A percentile compares a stretch with the other conserved stretches of the same genome.
Evolutionary conservation across 2,329 filamentous ascomycete genomes (phyloP).

Genomic region (Fusarium neocosmosporiellum): DNA sequence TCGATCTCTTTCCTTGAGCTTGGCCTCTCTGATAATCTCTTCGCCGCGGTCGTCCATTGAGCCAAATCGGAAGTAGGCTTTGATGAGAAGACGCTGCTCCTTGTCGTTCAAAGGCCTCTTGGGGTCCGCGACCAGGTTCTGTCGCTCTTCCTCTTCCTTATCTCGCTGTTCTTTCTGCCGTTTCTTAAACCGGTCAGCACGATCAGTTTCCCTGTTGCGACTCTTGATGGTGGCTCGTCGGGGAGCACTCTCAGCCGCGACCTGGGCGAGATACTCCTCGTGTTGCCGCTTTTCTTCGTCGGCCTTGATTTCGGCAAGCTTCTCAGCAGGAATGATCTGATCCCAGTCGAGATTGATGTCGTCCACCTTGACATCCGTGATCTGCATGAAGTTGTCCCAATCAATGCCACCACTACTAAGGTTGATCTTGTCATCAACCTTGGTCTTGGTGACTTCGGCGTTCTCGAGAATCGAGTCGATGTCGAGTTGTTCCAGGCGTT

Average conservation of each 20-base stretch:
- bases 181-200: conserved; percentile 75
- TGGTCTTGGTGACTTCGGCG: conserved; percentile 95
- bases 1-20: conserved; percentile 82
- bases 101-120: conserved; percentile 91
- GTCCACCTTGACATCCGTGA: conserved; percentile 97
- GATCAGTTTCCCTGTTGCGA: conserved; percentile 67
- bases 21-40: conserved; percentile 88
- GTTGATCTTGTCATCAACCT: conserved; percentile 90
- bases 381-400: conserved; percentile 96
- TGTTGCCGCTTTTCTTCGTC: conserved; percentile 88
- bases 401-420: conserved; percentile 88
- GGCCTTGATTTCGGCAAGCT: conserved; percentile 88
- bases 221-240: conserved; percentile 76
- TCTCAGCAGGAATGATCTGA: conserved; percentile 95
- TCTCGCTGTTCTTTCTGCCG: conserved; percentile 72
- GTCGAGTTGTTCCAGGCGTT: conserved; percentile 95
- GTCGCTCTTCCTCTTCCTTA: conserved; percentile 76
- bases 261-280: conserved; percentile 82
- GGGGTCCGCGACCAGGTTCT: conserved; percentile 81
- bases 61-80: conserved; percentile 90
- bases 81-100: conserved; percentile 91
- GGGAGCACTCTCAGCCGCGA: conserved; percentile 87
- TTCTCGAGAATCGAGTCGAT: conserved; percentile 98
- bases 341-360: conserved; percentile 88
- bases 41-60: conserved; percentile 88